Evolutionary conservation across 805 yeast genomes (phyloP).

Genomic region (Millerago galiae): DNA sequence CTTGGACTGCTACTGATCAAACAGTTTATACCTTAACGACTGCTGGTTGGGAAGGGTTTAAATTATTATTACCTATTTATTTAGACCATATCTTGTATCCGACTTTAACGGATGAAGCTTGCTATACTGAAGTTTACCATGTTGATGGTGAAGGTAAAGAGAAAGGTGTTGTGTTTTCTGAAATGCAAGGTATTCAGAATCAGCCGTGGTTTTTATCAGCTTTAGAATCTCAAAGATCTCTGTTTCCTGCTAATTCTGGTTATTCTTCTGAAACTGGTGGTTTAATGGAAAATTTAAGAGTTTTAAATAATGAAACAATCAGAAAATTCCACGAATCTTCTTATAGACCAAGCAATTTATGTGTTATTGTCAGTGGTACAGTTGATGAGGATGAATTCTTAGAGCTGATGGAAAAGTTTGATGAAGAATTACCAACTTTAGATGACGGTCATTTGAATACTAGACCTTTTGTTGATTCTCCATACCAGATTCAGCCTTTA

Average conservation of each 20-base stretch:
- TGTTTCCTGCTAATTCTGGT: slow-evolving; percentile 60
- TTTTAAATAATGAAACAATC: slow-evolving; percentile 66
- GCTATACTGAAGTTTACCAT: slow-evolving; percentile 91
- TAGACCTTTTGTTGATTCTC: slow-evolving; percentile 79
- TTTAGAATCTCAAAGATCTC: slow-evolving; percentile 50
- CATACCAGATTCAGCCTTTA: slow-evolving; percentile 32
- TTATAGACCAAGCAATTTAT: slow-evolving; percentile 80
- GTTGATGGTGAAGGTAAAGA: slow-evolving; percentile 87
- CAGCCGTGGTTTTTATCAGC: slow-evolving; percentile 64
- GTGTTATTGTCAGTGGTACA: slow-evolving; percentile 79
- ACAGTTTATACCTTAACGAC: slow-evolving; percentile 87
- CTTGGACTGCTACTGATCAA: slow-evolving; percentile 95
- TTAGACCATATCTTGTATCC: slow-evolving; percentile 84
- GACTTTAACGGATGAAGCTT: slow-evolving; percentile 82
- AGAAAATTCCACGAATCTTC: slow-evolving; percentile 61
- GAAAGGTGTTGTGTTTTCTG: slow-evolving; percentile 94
- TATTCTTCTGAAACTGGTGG: slow-evolving; percentile 96
- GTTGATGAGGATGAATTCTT: slow-evolving; percentile 73
- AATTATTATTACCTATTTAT: slow-evolving; percentile 76
- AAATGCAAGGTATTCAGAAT: slow-evolving; percentile 90
- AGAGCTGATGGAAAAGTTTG: slow-evolving; percentile 53
- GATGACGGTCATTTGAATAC: slow-evolving; percentile 16
- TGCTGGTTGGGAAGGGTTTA: slow-evolving; percentile 97
- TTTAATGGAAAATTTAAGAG: slow-evolving; percentile 65
- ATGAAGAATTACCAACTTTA: slow-evolving; percentile 42